Conservation (phyloP, 1,284 basidiomycete genomes). For the Austropuccinia psidii region DNA sequence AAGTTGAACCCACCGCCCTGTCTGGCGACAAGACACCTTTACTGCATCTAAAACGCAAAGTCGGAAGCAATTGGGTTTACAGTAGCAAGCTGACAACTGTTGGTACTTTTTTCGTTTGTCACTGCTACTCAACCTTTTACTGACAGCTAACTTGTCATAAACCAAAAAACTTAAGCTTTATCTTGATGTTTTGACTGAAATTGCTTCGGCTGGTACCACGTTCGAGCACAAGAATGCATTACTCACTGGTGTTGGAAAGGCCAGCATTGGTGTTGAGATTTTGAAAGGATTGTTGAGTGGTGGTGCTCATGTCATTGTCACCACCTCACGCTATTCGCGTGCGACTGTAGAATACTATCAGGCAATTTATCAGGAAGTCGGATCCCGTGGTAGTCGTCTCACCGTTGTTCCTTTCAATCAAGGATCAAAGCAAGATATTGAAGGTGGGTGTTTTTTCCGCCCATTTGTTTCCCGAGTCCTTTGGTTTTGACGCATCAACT, state of each 20-base stretch:
- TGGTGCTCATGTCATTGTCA: conserved; percentile 91
- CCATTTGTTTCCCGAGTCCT: background rate
- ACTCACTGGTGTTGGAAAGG: conserved; percentile 93
- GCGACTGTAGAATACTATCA: conserved; percentile 97
- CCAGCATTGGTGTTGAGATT: conserved; percentile 94
- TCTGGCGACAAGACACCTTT: conserved; percentile 86
- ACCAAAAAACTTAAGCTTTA: conserved; percentile 48
- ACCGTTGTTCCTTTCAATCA: conserved; percentile 99
- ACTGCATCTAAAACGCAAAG: conserved; percentile 91
- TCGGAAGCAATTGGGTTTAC: conserved; percentile 93
- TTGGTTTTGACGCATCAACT: too few relatives aligned
- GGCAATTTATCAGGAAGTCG: conserved; percentile 90
- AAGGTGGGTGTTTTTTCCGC: conserved; percentile 47
- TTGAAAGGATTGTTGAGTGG: conserved; percentile 92
- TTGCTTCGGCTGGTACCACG: conserved; percentile 92
- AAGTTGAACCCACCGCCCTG: conserved; percentile 62
- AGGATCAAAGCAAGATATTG: conserved; percentile 93
- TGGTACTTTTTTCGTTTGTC: conserved; percentile 41
- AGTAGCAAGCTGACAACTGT: conserved; percentile 76
- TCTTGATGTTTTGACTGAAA: conserved; percentile 91
- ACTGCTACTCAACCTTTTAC: conserved; percentile 54
- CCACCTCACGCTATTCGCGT: conserved; percentile 89
- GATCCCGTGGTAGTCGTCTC: conserved; percentile 85
- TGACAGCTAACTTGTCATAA: background rate
- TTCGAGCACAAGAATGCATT: conserved; percentile 99